Conservation (phyloP, 2,329 filamentous ascomycete species). For the Arachnopeziza araneosa region DNA sequence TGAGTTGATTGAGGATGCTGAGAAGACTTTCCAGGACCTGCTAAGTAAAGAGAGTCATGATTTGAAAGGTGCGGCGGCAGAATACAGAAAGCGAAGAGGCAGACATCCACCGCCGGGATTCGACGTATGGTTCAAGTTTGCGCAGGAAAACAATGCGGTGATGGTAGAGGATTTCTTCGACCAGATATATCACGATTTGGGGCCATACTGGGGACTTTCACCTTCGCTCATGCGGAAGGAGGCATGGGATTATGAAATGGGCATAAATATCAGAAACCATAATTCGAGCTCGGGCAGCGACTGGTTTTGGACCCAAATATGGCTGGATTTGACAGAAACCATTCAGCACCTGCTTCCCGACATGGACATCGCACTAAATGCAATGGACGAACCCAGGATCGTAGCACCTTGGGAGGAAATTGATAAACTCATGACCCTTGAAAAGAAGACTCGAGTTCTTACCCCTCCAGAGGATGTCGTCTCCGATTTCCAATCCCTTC, state of each 20-base stretch:
- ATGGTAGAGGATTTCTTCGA: slow-evolving; percentile 58
- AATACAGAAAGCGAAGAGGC: slow-evolving; percentile 50
- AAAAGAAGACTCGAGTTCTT: slow-evolving; percentile 39
- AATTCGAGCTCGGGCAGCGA: slow-evolving; percentile 41
- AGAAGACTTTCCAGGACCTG: slow-evolving; percentile 34
- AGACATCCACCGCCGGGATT: slow-evolving; percentile 60
- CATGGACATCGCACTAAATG: slow-evolving; percentile 61
- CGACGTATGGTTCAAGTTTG: slow-evolving; percentile 52
- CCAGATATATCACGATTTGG: slow-evolving; percentile 47
- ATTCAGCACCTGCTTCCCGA: slow-evolving; percentile 53
- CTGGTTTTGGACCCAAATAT: slow-evolving; percentile 39
- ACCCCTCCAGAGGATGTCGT: slow-evolving; percentile 51
- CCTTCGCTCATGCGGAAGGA: slow-evolving; percentile 45
- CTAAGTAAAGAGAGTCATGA: slow-evolving; percentile 38
- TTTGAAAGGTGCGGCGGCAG: slow-evolving; percentile 40
- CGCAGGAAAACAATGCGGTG: slow-evolving; percentile 43
- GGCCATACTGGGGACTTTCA: slow-evolving; percentile 40
- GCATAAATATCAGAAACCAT: slow-evolving; percentile 51
- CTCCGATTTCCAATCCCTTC: slow-evolving; percentile 43
- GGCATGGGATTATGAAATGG: slow-evolving; percentile 52
- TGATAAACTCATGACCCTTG: slow-evolving; percentile 43
- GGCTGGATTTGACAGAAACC: slow-evolving; percentile 31
- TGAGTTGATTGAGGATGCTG: slow-evolving; percentile 37
- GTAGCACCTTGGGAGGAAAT: slow-evolving; percentile 53
- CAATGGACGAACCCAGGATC: slow-evolving; percentile 59